Evolutionary conservation across 176 grass and related monocot species (phyloP).

Genomic region (Carex scoparia): DNA sequence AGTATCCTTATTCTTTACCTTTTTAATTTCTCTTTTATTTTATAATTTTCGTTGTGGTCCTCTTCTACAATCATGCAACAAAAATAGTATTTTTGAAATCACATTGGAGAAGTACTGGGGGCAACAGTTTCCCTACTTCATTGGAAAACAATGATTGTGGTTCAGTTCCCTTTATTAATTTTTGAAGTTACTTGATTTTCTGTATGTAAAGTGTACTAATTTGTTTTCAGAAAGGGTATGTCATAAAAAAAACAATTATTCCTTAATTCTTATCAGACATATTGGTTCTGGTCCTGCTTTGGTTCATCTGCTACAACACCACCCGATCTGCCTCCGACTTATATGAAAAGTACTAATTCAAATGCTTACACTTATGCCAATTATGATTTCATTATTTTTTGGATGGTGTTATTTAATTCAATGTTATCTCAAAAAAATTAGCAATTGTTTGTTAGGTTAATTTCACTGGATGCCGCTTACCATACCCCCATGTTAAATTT

Average conservation of each 20-base stretch:
- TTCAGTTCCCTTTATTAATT: neutral
- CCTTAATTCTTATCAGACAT: constrained; percentile 40
- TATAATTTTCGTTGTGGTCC: neutral
- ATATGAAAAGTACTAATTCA: constrained; percentile 44
- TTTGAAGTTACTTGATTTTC: neutral
- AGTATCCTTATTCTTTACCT: constrained; percentile 55
- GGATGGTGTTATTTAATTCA: neutral
- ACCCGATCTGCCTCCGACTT: constrained; percentile 51
- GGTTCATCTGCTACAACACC: constrained; percentile 73
- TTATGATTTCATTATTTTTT: neutral
- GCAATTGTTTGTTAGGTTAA: neutral
- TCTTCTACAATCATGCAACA: neutral
- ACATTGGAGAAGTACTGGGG: neutral
- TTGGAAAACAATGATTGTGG: neutral
- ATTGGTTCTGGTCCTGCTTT: constrained; percentile 64
- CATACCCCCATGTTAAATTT: neutral
- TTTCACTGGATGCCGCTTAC: neutral
- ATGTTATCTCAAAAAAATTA: neutral
- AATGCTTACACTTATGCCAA: neutral
- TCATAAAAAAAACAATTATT: constrained; percentile 12
- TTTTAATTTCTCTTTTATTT: neutral
- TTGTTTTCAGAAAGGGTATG: neutral
- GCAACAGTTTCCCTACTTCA: neutral
- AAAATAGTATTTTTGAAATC: neutral
- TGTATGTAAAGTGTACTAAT: neutral